A percentile compares a stretch with the other conserved stretches of the same genome.
Evolutionary conservation across 306 rosid species (phyloP).

Genomic region (Quercus engelmannii): DNA sequence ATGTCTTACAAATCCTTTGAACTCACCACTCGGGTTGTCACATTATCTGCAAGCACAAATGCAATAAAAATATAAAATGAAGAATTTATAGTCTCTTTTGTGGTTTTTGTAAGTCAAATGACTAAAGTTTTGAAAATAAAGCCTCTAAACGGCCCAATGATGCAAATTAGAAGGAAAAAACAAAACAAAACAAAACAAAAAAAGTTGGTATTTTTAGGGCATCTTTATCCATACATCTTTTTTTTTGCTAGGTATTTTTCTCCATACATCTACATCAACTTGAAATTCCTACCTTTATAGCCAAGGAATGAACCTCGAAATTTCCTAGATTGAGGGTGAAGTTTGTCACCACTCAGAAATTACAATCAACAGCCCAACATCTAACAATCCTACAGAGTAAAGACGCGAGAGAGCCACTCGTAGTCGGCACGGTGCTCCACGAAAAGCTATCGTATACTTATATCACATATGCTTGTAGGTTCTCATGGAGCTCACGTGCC

Average conservation of each 20-base stretch:
- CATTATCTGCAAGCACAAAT: too few species aligned
- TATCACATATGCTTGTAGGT: too few species aligned
- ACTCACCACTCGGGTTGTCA: too few species aligned
- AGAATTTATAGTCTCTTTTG: too few species aligned
- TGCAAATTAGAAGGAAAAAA: background rate
- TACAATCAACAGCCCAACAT: background rate
- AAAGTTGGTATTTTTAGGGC: background rate
- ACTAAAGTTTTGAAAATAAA: background rate
- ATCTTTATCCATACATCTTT: background rate
- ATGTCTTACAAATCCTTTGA: too few species aligned
- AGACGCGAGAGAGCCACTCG: too few species aligned
- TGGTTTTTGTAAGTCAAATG: too few species aligned
- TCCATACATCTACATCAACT: background rate
- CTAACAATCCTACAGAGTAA: background rate
- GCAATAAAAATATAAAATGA: too few species aligned
- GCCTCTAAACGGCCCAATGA: too few species aligned
- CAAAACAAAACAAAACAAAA: background rate
- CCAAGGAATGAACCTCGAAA: conserved; percentile 9
- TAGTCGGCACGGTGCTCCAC: too few species aligned
- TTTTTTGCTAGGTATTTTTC: background rate
- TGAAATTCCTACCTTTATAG: background rate
- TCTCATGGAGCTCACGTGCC: too few species aligned
- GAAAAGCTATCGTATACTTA: too few species aligned
- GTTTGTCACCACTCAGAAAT: background rate
- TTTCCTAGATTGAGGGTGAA: background rate